These are phyloP conservation scores for Ophiobolus disseminans DNA, from an alignment of 2,329 filamentous ascomycete genomes.

Conservation along the genomic window DNA sequence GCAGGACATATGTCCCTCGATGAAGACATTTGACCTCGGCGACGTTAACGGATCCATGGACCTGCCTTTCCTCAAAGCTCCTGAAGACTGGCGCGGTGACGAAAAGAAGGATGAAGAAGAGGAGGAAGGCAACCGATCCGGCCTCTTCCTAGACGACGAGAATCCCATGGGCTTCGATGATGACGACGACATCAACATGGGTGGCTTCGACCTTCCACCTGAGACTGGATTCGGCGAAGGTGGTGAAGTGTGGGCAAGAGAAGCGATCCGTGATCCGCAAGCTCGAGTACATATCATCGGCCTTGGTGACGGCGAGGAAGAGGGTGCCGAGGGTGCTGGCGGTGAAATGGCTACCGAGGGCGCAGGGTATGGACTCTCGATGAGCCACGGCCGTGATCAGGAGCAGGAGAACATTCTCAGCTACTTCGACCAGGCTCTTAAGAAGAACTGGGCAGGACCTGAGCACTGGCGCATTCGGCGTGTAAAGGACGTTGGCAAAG, in stretches of 20 bases:
- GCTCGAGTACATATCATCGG: constrained; percentile 77
- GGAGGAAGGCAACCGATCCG: constrained; percentile 69
- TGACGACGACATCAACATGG: constrained; percentile 65
- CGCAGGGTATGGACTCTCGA: constrained; percentile 79
- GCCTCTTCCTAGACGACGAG: constrained; percentile 85
- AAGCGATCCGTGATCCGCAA: constrained; percentile 85
- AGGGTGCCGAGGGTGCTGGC: constrained; percentile 55
- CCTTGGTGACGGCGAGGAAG: constrained; percentile 62
- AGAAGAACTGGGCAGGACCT: constrained; percentile 98
- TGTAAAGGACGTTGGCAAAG: constrained; percentile 77
- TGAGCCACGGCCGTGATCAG: constrained; percentile 70
- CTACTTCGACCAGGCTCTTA: constrained; percentile 95
- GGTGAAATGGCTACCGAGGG: constrained; percentile 61
- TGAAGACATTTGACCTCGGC: constrained; percentile 92
- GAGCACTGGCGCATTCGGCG: constrained; percentile 97
- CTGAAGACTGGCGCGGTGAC: constrained; percentile 82
- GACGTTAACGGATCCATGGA: constrained; percentile 84
- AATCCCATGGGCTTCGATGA: constrained; percentile 84
- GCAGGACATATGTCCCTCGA: constrained; percentile 91
- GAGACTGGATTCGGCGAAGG: constrained; percentile 93
- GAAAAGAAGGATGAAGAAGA: constrained; percentile 66
- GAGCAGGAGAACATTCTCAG: constrained; percentile 95
- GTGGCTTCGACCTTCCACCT: constrained; percentile 63
- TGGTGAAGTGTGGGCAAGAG: constrained; percentile 92
- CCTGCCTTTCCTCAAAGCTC: constrained; percentile 88